Percentiles rank a stretch among this genome's conserved stretches.
These are phyloP conservation scores for Candida maesae DNA, from an alignment of 805 yeast species.

Conservation along the genomic window DNA sequence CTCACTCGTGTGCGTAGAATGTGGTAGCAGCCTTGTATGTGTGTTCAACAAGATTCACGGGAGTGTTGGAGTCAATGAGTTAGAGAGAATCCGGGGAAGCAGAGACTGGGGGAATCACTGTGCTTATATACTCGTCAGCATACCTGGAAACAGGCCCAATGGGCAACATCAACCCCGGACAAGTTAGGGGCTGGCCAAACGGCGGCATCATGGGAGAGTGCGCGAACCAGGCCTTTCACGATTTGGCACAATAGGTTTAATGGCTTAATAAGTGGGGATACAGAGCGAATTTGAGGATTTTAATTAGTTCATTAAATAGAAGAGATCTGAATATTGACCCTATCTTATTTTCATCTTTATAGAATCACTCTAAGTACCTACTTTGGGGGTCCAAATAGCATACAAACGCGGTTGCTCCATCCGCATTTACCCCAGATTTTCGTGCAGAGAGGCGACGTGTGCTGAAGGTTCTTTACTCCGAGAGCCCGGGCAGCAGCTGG, in stretches of 20 bases:
- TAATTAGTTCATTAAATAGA: too few relatives aligned
- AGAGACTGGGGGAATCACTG: conserved; percentile 1
- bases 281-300: too few relatives aligned
- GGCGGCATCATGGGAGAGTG: conserved; percentile 5
- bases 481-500: conserved; percentile 13
- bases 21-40: neutral
- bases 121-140: conserved; percentile 12
- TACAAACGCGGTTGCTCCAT: neutral
- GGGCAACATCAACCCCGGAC: conserved; percentile 11
- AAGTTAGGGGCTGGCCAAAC: conserved; percentile 10
- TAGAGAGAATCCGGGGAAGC: neutral
- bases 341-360: too few relatives aligned
- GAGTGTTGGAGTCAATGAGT: conserved; percentile 4
- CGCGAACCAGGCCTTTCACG: conserved; percentile 1
- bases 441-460: conserved; percentile 5
- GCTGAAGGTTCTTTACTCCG: conserved; percentile 10
- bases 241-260: neutral
- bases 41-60: neutral
- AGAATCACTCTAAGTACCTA: too few relatives aligned
- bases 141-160: too few relatives aligned
- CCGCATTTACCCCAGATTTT: conserved; percentile 20
- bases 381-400: neutral
- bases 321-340: too few relatives aligned
- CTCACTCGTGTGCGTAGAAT: neutral
- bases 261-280: neutral